Conservation (phyloP, 1,139 yeast species). For the Pichia sp. region DNA sequence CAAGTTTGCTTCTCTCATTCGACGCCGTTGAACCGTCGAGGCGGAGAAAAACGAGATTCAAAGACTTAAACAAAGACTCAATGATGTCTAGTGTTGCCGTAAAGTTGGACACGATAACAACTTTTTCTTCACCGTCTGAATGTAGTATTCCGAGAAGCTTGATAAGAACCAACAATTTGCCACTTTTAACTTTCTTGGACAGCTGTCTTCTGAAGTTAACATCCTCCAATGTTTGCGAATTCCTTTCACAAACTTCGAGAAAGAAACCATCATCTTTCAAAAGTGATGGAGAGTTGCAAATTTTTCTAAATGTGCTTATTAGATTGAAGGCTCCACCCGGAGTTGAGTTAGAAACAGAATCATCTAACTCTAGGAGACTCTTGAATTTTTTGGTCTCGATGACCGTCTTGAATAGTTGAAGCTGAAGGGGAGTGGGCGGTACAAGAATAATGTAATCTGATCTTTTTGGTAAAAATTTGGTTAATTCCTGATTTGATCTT, state of each 20-base stretch:
- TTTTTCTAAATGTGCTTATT: constrained; percentile 72
- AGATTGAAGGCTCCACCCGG: constrained; percentile 51
- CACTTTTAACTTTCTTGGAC: constrained; percentile 39
- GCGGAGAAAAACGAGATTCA: constrained; percentile 53
- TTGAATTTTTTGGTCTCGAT: constrained; percentile 34
- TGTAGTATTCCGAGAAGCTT: constrained; percentile 50
- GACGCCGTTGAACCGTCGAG: constrained; percentile 84
- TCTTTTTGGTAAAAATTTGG: constrained; percentile 66
- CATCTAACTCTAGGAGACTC: constrained; percentile 9
- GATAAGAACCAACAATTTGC: constrained; percentile 55
- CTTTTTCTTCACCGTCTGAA: constrained; percentile 52
- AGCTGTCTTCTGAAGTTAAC: constrained; percentile 28
- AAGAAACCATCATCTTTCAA: constrained; percentile 39
- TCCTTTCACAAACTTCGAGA: constrained; percentile 32
- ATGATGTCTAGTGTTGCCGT: constrained; percentile 83
- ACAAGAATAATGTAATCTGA: constrained; percentile 79
- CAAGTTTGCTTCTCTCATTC: constrained; percentile 59
- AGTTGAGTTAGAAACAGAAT: not conserved
- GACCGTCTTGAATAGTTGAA: constrained; percentile 51
- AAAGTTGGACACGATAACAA: constrained; percentile 82
- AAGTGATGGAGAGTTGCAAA: constrained; percentile 78
- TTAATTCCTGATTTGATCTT: constrained; percentile 64
- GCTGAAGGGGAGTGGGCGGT: constrained; percentile 65
- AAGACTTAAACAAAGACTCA: constrained; percentile 50
- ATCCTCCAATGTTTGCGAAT: constrained; percentile 23